phyloP scores from a whole-genome alignment of 2,329 filamentous ascomycete genomes.

The Diatrype stigma region DNA sequence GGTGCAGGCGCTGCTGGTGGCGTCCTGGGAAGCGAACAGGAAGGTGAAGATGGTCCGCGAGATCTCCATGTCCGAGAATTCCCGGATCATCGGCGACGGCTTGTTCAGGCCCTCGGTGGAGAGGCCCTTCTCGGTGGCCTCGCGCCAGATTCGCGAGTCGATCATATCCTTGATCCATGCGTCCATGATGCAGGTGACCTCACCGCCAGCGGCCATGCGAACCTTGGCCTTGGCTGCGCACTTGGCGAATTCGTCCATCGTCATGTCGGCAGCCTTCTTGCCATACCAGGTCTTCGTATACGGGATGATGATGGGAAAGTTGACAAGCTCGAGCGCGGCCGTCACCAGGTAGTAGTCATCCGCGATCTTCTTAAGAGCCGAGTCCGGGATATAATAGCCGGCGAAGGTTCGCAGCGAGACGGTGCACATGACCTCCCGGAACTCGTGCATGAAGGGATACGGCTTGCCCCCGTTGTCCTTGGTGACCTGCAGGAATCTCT shows the following conservation, averaged over 20 bases:
- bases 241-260: constrained; percentile 81
- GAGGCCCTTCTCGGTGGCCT: constrained; percentile 70
- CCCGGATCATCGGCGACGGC: constrained; percentile 75
- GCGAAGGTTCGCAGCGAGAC: constrained; percentile 96
- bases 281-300: constrained; percentile 97
- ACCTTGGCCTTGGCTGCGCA: constrained; percentile 92
- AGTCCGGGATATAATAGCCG: constrained; percentile 89
- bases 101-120: constrained; percentile 68
- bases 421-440: constrained; percentile 92
- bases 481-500: constrained; percentile 71
- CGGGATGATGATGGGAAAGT: constrained; percentile 94
- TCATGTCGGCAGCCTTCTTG: constrained; percentile 92
- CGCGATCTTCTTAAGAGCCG: constrained; percentile 87
- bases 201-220: constrained; percentile 82
- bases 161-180: constrained; percentile 88
- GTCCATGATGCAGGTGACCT: constrained; percentile 90
- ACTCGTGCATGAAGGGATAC: constrained; percentile 81
- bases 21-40: constrained; percentile 95
- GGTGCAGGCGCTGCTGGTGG: constrained; percentile 86
- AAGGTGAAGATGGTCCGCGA: constrained; percentile 93
- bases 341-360: constrained; percentile 98
- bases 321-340: constrained; percentile 91
- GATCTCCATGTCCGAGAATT: constrained; percentile 89
- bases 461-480: constrained; percentile 68
- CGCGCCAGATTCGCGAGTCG: constrained; percentile 75